A percentile compares a stretch with the other conserved stretches of the same genome.
Conservation (phyloP, 2,329 filamentous ascomycete species). For the Aspergillus intermedius region DNA sequence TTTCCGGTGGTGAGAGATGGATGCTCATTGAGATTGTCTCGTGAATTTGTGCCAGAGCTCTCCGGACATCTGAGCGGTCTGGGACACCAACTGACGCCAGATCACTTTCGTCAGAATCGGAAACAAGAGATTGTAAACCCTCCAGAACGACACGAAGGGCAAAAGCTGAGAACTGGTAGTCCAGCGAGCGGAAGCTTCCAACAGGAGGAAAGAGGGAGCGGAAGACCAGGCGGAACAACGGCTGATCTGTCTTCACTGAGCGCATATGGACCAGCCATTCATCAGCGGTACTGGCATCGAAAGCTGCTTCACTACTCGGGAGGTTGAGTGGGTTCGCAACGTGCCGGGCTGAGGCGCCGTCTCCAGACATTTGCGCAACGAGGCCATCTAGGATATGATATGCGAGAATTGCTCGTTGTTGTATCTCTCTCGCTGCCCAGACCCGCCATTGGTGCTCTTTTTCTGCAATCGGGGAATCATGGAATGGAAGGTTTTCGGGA, state of each 20-base stretch:
- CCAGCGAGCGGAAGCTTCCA: constrained; percentile 21
- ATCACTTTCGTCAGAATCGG: constrained; percentile 35
- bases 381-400: constrained; percentile 42
- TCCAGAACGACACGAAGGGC: constrained; percentile 39
- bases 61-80: constrained; percentile 31
- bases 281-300: constrained; percentile 35
- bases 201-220: constrained; percentile 33
- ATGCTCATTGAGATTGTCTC: constrained; percentile 33
- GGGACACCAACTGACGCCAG: constrained; percentile 35
- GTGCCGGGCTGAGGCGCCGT: constrained; percentile 38
- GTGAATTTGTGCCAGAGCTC: constrained; percentile 36
- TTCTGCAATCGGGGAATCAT: constrained; percentile 24
- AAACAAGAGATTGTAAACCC: constrained; percentile 39
- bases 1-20: constrained; percentile 31
- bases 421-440: constrained; percentile 41
- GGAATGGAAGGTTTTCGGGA: constrained; percentile 27
- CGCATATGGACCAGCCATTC: constrained; percentile 37
- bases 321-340: constrained; percentile 36
- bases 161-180: constrained; percentile 35
- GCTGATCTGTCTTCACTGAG: constrained; percentile 22
- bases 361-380: constrained; percentile 40
- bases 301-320: constrained; percentile 36
- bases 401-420: constrained; percentile 39
- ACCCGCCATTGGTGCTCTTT: constrained; percentile 37
- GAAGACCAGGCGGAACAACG: constrained; percentile 37